Evolutionary conservation across 2,329 filamentous ascomycete genomes (phyloP), one percentile per base, ranked within the genome.

Genomic region (Colletotrichum cordylinicola): DNA sequence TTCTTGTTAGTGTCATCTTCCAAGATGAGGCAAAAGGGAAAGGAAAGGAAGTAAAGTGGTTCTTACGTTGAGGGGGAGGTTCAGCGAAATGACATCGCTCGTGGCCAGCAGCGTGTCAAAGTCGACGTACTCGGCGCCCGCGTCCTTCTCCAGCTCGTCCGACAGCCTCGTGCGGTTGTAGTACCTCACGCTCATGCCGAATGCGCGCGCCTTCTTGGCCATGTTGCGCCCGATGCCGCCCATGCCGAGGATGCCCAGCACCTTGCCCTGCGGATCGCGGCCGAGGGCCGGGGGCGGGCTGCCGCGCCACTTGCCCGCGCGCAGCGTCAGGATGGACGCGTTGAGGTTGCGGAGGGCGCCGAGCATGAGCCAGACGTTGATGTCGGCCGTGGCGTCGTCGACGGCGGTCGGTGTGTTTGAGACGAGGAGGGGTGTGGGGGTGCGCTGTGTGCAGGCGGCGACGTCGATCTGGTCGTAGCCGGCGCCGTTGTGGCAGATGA

Each of bases 381-480:
- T 90, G 83, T 98, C 95, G 72, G 95, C 95, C 0, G 95, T 98
- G 48, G 95, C 92, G 82, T 97, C 94, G 83, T 97, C 93, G 58
- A 96, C 94, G 33, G 94, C 93, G 0, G 91, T 93, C n/a, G 95
- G 95, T 2, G 94, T 93, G 84, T 98, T 97, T 78, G 94, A 95
- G 39, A 98, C 94, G 56, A 87, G 89, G 78, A 98, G 90, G 29
- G 87, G 87, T 2, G 18, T 27, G 13, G 67, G n/a, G 27, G 15
- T 15, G 69, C 91, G 91, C 2, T 87, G 87, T 12, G 92, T 93
- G 87, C 94, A 96, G 52, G 94, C 93, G 62, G 90, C 83, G 10
- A 96, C 88, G 83, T 96, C 93, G 77, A 98, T 88, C 83, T 96
- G 93, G 83, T 98, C 95, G 85, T 98, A 98, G 48, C 96, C 96